Percentiles rank a stretch among this genome's conserved stretches.
phyloP scores from a whole-genome alignment of 2,329 filamentous ascomycete genomes.

The Thelonectria blattea region DNA sequence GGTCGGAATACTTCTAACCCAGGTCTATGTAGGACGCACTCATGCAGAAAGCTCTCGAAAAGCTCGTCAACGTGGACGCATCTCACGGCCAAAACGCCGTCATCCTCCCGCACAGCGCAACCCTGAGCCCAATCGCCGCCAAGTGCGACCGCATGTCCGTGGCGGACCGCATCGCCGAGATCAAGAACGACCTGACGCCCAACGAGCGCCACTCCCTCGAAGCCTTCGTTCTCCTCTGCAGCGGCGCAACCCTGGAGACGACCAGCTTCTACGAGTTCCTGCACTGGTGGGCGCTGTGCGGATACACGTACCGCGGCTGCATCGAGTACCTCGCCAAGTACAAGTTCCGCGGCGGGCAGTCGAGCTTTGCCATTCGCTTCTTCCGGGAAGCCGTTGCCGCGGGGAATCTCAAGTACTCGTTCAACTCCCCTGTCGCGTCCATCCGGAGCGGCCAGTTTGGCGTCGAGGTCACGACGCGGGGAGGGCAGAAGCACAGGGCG shows the following conservation, averaged over 20 bases:
- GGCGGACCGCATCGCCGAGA: slow-evolving; percentile 49
- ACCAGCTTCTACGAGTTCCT: slow-evolving; percentile 55
- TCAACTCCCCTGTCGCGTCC: slow-evolving; percentile 45
- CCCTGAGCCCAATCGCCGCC: slow-evolving; percentile 41
- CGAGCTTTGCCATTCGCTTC: slow-evolving; percentile 51
- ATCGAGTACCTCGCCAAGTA: slow-evolving; percentile 49
- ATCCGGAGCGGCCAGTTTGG: slow-evolving; percentile 38
- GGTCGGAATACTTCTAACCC: neutral
- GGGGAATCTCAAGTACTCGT: slow-evolving; percentile 48
- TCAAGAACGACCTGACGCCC: slow-evolving; percentile 46
- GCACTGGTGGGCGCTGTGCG: slow-evolving; percentile 54
- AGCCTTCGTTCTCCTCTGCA: slow-evolving; percentile 49
- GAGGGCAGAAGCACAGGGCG: slow-evolving; percentile 39
- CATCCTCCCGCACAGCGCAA: slow-evolving; percentile 48
- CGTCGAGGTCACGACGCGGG: slow-evolving; percentile 44
- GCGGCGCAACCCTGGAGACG: slow-evolving; percentile 49
- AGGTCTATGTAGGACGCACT: slow-evolving; percentile 33
- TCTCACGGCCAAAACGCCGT: slow-evolving; percentile 44
- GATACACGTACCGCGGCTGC: slow-evolving; percentile 48
- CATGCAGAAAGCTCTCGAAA: slow-evolving; percentile 44
- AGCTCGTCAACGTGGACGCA: slow-evolving; percentile 55
- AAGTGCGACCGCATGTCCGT: slow-evolving; percentile 49
- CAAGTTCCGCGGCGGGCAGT: slow-evolving; percentile 52
- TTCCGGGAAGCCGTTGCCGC: slow-evolving; percentile 50
- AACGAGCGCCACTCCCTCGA: slow-evolving; percentile 50